A percentile compares a stretch with the other conserved stretches of the same genome.
phyloP scores from a whole-genome alignment of 805 yeast genomes.

The Blastobotrys muscicola region DNA sequence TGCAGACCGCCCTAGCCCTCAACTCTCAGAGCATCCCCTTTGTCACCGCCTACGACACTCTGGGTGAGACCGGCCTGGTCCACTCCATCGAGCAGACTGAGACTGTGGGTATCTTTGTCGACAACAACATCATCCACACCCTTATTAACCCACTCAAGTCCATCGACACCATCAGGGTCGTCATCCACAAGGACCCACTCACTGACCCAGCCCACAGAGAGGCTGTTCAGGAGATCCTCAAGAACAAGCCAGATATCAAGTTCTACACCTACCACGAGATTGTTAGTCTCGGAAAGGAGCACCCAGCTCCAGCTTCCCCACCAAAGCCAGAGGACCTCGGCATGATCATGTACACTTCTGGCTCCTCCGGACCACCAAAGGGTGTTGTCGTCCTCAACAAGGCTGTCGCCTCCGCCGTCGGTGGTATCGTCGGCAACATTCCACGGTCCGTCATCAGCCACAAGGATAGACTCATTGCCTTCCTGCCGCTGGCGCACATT shows the following conservation, averaged over 20 bases:
- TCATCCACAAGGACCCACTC: constrained; percentile 62
- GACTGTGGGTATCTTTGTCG: constrained; percentile 73
- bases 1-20: constrained; percentile 75
- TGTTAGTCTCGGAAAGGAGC: constrained; percentile 49
- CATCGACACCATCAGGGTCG: constrained; percentile 50
- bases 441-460: constrained; percentile 39
- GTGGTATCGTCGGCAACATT: constrained; percentile 66
- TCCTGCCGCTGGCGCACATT: constrained; percentile 93
- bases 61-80: constrained; percentile 73
- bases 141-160: constrained; percentile 64
- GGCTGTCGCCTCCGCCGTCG: constrained; percentile 74
- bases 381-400: constrained; percentile 65
- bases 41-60: constrained; percentile 93
- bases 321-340: constrained; percentile 53
- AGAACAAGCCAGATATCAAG: constrained; percentile 67
- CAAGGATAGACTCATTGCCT: constrained; percentile 70
- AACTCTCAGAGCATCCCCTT: constrained; percentile 72
- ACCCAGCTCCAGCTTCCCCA: constrained; percentile 33
- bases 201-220: constrained; percentile 54
- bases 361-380: constrained; percentile 78
- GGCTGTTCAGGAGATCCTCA: constrained; percentile 42
- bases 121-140: constrained; percentile 57
- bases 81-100: constrained; percentile 80
- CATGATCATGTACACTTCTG: constrained; percentile 82
- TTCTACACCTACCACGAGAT: constrained; percentile 60